Percentiles rank a stretch among this genome's conserved stretches.
Conservation (phyloP, 2,329 filamentous ascomycete genomes). For the Diaporthe batatas region DNA sequence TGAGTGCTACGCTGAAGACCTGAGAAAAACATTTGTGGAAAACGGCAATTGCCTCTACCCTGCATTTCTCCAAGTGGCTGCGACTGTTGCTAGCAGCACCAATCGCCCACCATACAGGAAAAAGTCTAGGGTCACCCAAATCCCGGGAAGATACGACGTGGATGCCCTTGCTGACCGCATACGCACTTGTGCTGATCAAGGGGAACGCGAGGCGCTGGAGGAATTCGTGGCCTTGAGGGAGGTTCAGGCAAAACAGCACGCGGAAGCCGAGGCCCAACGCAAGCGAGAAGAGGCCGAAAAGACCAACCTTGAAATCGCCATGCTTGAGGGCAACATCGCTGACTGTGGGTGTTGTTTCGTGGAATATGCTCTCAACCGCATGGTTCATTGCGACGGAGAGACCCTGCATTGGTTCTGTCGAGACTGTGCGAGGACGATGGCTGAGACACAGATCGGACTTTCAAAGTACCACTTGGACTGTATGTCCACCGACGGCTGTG, state of each 20-base stretch:
- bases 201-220: conserved; percentile 51
- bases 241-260: conserved; percentile 47
- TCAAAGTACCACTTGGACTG: conserved; percentile 78
- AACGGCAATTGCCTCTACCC: conserved; percentile 51
- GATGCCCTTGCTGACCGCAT: conserved; percentile 46
- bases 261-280: conserved; percentile 44
- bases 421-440: conserved; percentile 73
- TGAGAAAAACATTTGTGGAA: conserved; percentile 44
- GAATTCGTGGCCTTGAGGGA: conserved; percentile 57
- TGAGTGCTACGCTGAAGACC: conserved; percentile 47
- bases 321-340: conserved; percentile 63
- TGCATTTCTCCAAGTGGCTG: conserved; percentile 53
- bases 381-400: conserved; percentile 75
- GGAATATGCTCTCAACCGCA: conserved; percentile 74
- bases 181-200: neutral
- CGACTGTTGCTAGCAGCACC: conserved; percentile 44
- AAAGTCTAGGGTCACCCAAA: conserved; percentile 49
- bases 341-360: conserved; percentile 83
- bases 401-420: conserved; percentile 77
- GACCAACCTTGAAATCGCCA: conserved; percentile 57
- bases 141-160: conserved; percentile 41
- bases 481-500: conserved; percentile 77
- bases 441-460: conserved; percentile 77
- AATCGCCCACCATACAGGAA: conserved; percentile 44
- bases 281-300: conserved; percentile 53